These are phyloP conservation scores for Cercospora sesami DNA, from an alignment of 2,329 filamentous ascomycete genomes.

Conservation along the genomic window DNA sequence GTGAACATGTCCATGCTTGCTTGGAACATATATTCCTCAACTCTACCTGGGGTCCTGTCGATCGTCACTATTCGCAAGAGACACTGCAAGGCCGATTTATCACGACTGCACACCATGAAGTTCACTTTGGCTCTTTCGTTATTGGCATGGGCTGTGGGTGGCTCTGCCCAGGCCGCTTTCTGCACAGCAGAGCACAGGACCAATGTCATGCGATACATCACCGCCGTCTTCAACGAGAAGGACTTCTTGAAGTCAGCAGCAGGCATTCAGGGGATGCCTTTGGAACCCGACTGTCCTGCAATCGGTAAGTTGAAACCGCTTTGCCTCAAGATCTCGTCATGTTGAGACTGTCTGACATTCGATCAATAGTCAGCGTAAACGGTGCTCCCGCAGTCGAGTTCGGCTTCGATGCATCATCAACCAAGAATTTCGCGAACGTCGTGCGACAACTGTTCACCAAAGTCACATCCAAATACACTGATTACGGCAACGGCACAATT, in stretches of 20 bases:
- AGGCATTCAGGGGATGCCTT: conserved; percentile 8
- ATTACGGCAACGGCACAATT: conserved; percentile 10
- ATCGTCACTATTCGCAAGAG: not conserved
- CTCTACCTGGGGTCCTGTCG: not conserved
- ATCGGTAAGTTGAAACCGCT: not conserved
- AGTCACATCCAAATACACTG: conserved; percentile 5
- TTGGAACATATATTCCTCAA: not conserved
- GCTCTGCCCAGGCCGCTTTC: not conserved
- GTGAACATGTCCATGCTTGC: not conserved
- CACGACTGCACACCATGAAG: not conserved
- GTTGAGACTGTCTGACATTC: not conserved
- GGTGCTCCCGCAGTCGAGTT: conserved; percentile 6
- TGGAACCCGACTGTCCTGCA: conserved; percentile 3
- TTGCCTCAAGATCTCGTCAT: not conserved
- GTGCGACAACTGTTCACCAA: conserved; percentile 11
- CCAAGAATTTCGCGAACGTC: conserved; percentile 8
- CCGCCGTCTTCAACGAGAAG: conserved; percentile 10
- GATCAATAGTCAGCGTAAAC: not conserved
- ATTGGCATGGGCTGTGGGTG: not conserved
- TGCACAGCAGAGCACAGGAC: conserved; percentile 7
- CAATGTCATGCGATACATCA: conserved; percentile 8
- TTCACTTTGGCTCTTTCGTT: not conserved
- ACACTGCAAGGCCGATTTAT: not conserved
- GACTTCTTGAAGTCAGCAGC: not conserved
- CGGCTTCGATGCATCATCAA: conserved; percentile 10